Conservation (phyloP, 768 basidiomycete species). For the Leccinum olivaceopallidum region DNA sequence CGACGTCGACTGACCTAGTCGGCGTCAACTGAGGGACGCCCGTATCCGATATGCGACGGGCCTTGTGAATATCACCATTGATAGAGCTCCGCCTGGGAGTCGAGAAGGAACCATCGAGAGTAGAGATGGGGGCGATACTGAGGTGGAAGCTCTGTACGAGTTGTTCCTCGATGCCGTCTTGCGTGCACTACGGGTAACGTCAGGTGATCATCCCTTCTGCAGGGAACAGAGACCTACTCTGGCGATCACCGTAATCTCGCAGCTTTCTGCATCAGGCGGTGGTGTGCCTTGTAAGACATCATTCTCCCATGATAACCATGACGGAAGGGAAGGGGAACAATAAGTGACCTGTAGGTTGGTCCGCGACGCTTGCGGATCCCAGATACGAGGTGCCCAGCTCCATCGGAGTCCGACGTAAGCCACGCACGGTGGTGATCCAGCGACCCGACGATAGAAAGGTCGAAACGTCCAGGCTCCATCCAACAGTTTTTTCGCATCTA, state of each 20-base stretch:
- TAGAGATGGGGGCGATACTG: slow-evolving; percentile 67
- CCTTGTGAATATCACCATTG: slow-evolving; percentile 41
- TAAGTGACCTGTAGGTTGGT: slow-evolving; percentile 78
- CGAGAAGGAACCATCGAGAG: slow-evolving; percentile 45
- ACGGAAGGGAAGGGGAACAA: slow-evolving; percentile 76
- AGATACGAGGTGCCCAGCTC: slow-evolving; percentile 91
- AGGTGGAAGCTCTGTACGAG: slow-evolving; percentile 68
- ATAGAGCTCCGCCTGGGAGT: slow-evolving; percentile 49
- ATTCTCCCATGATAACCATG: slow-evolving; percentile 88
- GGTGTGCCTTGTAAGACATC: slow-evolving; percentile 83
- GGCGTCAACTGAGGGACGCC: slow-evolving; percentile 34
- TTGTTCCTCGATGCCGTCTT: slow-evolving; percentile 74
- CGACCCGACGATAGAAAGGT: slow-evolving; percentile 84
- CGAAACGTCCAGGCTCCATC: slow-evolving; percentile 86
- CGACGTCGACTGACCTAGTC: slow-evolving; percentile 26
- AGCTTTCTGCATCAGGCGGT: slow-evolving; percentile 70
- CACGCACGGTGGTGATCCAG: slow-evolving; percentile 76
- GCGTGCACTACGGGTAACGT: slow-evolving; percentile 42
- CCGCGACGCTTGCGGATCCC: slow-evolving; percentile 94
- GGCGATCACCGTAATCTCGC: slow-evolving; percentile 74
- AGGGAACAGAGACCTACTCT: slow-evolving; percentile 48
- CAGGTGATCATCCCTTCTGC: slow-evolving; percentile 8
- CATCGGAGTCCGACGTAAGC: slow-evolving; percentile 82
- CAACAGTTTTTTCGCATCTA: slow-evolving; percentile 83
- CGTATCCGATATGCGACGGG: slow-evolving; percentile 45